Conservation (phyloP, 345 rosid species). For the Zanthoxylum bungeanum region DNA sequence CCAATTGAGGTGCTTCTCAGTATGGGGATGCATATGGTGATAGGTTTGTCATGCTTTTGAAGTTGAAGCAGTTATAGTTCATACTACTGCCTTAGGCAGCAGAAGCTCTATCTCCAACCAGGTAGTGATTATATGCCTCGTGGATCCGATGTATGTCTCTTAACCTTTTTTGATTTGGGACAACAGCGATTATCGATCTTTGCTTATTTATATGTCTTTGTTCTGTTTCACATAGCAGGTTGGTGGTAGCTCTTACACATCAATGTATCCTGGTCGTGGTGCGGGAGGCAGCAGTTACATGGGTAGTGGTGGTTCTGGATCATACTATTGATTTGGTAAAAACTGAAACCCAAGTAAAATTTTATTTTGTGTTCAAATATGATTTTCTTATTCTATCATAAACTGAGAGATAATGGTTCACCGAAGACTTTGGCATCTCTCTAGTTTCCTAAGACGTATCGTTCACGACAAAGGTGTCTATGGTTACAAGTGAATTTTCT, state of each 20-base stretch:
- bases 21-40: slow-evolving; percentile 82
- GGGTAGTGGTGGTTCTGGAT: slow-evolving; percentile 80
- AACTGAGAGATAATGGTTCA: slow-evolving; percentile 28
- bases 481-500: slow-evolving; percentile 55
- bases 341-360: slow-evolving; percentile 13
- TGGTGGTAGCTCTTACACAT: slow-evolving; percentile 86
- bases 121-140: slow-evolving; percentile 65
- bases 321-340: slow-evolving; percentile 75
- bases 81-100: slow-evolving; percentile 18
- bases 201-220: not conserved
- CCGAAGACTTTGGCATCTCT: slow-evolving; percentile 28
- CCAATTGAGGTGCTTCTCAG: slow-evolving; percentile 61
- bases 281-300: slow-evolving; percentile 75
- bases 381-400: slow-evolving; percentile 6
- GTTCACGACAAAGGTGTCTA: slow-evolving; percentile 23
- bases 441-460: slow-evolving; percentile 32
- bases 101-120: slow-evolving; percentile 72
- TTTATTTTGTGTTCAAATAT: slow-evolving; percentile 14
- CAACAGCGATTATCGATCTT: not conserved
- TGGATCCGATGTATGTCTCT: slow-evolving; percentile 63
- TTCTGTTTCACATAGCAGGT: slow-evolving; percentile 44
- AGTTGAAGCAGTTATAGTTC: not conserved
- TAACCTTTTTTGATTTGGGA: not conserved
- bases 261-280: slow-evolving; percentile 79
- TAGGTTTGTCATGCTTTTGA: slow-evolving; percentile 41